Percentiles rank a stretch among this genome's conserved stretches.
Evolutionary conservation across 805 yeast genomes (phyloP).

Genomic region (Wickerhamomyces chaumierensis): DNA sequence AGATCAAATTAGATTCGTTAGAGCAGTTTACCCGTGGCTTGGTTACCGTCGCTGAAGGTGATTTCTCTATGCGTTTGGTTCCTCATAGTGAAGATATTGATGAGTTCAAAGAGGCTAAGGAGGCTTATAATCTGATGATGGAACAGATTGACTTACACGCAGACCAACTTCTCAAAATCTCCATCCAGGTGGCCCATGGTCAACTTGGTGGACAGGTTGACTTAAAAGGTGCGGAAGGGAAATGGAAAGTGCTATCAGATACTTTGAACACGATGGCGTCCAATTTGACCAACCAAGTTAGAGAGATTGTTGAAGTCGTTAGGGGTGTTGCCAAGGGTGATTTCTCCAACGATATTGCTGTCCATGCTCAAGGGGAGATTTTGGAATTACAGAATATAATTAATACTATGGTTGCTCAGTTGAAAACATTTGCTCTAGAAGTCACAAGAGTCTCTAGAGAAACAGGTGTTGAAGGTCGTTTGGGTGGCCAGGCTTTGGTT

Average conservation of each 20-base stretch:
- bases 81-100: constrained; percentile 53
- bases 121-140: constrained; percentile 79
- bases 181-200: constrained; percentile 85
- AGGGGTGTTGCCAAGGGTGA: constrained; percentile 86
- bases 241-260: constrained; percentile 81
- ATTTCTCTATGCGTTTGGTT: constrained; percentile 64
- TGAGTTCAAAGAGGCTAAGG: constrained; percentile 68
- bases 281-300: constrained; percentile 76
- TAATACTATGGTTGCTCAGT: constrained; percentile 83
- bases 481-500: constrained; percentile 87
- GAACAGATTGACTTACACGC: constrained; percentile 58
- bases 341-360: constrained; percentile 70
- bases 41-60: constrained; percentile 82
- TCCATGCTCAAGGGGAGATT: constrained; percentile 87
- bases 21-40: constrained; percentile 40
- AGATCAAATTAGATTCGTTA: constrained; percentile 1
- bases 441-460: constrained; percentile 85
- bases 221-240: constrained; percentile 70
- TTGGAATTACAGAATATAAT: constrained; percentile 77
- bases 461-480: constrained; percentile 84
- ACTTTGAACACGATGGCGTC: constrained; percentile 86
- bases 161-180: constrained; percentile 75
- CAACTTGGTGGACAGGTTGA: constrained; percentile 82
- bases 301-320: constrained; percentile 86
- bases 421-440: constrained; percentile 79